Evolutionary conservation across 331 rosid species (phyloP), one percentile per base, ranked within the genome.

Genomic region (Spiraea crenata): DNA sequence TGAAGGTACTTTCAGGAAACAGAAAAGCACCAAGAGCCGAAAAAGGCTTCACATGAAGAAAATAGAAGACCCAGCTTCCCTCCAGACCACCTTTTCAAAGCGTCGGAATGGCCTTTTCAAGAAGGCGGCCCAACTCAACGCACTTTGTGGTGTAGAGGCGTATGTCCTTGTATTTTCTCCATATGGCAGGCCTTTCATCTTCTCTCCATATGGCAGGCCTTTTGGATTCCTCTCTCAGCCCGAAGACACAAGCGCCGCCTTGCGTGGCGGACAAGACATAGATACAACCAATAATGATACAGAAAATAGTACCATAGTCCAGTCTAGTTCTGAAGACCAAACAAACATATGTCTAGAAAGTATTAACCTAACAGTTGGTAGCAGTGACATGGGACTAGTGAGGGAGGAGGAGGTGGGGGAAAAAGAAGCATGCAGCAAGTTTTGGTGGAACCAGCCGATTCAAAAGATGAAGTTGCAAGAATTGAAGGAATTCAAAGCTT

Each of bases 51-150:
- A 69, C 11, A 46, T 69, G 15, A 62, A 62, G 50, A 41, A 44
- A 44, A 62, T 76, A 65, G 59, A 76, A 71, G 58, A 69, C 37
- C 45, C 46, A 49, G 37, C 31, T 12, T 61, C 75, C 7, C 80
- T 74, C 4, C 47, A 69, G 7, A 71, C 62, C 40, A 76, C 76
- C 17, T 76, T 76, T 69, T 76, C 80, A 0, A 76, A 62, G 71
- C 65, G 71, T 10, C 47, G 75, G n/a, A 7, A 4, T 6, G 75
- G 80, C 0, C 65, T 76, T 12, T 69, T 76, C 44, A 62, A 51
- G 58, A 76, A 76, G 70, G 75, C 75, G 1, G 54, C 57, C 40
- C 15, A 52, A 20, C 67, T 75, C 57, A 14, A 54, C 7, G 12
- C 57, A 4, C 42, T 40, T 1, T 75, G 47, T 3, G 52, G 50